Conservation (phyloP, 345 rosid species). For the Salix purpurea region DNA sequence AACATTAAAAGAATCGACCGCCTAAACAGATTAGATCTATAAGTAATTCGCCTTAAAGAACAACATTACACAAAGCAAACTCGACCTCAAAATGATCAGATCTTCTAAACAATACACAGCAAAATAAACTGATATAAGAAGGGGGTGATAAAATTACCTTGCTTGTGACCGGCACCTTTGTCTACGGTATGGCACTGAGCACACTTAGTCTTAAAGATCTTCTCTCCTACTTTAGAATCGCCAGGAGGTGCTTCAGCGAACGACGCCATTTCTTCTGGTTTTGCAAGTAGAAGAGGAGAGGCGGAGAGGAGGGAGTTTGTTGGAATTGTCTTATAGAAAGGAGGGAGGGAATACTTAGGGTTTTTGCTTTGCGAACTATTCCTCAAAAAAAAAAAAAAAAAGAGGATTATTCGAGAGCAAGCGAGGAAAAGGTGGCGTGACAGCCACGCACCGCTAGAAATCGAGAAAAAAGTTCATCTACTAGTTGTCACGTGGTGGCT, state of each 20-base stretch:
- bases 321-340: neutral
- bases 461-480: neutral
- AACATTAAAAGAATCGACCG: too few relatives aligned
- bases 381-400: neutral
- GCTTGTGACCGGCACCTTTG: conserved; percentile 60
- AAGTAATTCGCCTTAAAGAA: neutral
- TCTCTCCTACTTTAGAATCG: conserved; percentile 54
- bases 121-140: neutral
- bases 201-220: conserved; percentile 66
- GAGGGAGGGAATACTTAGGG: neutral
- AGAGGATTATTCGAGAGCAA: neutral
- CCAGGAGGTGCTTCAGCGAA: conserved; percentile 64
- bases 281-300: too few relatives aligned
- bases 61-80: neutral
- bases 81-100: neutral
- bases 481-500: neutral
- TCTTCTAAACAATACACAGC: neutral
- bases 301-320: neutral
- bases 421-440: neutral
- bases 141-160: conserved; percentile 29
- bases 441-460: neutral
- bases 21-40: neutral
- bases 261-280: conserved; percentile 45
- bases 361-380: neutral
- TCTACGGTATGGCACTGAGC: conserved; percentile 74